A percentile compares a stretch with the other conserved stretches of the same genome.
Evolutionary conservation across 805 yeast species (phyloP).

Genomic region (Hanseniaspora guilliermondii): DNA sequence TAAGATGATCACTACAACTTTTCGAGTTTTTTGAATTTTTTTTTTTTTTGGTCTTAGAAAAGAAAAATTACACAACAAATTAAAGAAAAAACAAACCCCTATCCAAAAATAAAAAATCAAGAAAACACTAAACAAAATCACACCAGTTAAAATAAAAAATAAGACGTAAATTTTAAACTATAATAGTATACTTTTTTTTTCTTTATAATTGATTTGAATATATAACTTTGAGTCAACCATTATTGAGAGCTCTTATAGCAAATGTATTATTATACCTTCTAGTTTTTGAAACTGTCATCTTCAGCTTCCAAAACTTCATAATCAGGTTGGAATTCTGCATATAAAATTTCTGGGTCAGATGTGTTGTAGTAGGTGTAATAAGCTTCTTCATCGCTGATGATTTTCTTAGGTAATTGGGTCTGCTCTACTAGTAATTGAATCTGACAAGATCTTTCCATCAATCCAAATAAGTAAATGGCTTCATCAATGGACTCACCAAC

Average conservation of each 20-base stretch:
- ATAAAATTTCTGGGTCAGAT: conserved; percentile 54
- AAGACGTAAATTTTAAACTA: too few relatives aligned
- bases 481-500: conserved; percentile 61
- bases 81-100: neutral
- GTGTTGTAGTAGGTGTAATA: conserved; percentile 46
- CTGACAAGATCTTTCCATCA: conserved; percentile 51
- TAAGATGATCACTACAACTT: neutral
- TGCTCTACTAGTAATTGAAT: conserved; percentile 50
- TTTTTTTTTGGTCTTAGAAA: neutral
- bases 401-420: conserved; percentile 29
- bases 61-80: neutral
- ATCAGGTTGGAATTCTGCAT: conserved; percentile 61
- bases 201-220: neutral
- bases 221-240: neutral
- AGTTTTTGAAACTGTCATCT: conserved; percentile 10
- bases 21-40: neutral
- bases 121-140: neutral
- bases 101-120: neutral
- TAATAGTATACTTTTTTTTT: neutral
- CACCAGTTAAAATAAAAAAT: neutral
- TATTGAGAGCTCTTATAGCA: too few relatives aligned
- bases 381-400: conserved; percentile 51
- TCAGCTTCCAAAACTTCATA: conserved; percentile 26
- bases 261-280: neutral
- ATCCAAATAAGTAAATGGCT: conserved; percentile 51